A percentile compares a stretch with the other conserved stretches of the same genome.
Evolutionary conservation across 257 asterid genomes (phyloP).

Genomic region (Nicotiana benthamiana): DNA sequence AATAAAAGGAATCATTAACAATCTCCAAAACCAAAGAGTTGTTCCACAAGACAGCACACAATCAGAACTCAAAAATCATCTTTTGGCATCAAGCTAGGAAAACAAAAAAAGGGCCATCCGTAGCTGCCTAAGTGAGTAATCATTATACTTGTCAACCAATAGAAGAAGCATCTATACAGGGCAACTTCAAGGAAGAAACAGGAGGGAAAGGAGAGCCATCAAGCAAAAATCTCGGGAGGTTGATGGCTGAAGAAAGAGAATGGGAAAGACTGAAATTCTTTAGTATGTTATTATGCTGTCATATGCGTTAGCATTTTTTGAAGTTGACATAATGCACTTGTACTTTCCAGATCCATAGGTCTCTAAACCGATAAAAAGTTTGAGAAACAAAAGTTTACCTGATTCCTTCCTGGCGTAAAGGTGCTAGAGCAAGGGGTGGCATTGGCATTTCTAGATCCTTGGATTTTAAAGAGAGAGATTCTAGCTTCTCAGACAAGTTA

Average conservation of each 20-base stretch:
- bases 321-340: not conserved
- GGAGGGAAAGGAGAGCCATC: not conserved
- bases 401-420: slow-evolving; percentile 50
- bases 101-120: not conserved
- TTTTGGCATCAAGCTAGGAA: not conserved
- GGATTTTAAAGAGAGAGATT: slow-evolving; percentile 39
- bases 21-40: not conserved
- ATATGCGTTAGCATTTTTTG: not conserved
- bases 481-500: slow-evolving; percentile 29
- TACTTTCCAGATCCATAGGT: not conserved
- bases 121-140: not conserved
- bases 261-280: not conserved
- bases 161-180: not conserved
- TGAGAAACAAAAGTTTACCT: slow-evolving; percentile 40
- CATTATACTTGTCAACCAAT: not conserved
- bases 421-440: slow-evolving; percentile 92
- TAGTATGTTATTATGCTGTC: not conserved
- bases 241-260: not conserved
- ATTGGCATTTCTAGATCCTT: slow-evolving; percentile 78
- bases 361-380: not conserved
- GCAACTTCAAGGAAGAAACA: slow-evolving; percentile 1
- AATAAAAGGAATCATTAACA: not conserved
- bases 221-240: not conserved
- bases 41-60: not conserved
- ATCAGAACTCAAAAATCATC: not conserved